Percentiles rank a stretch among this genome's conserved stretches.
These are phyloP conservation scores for Suhomyces maxii DNA, from an alignment of 1,139 yeast species.

Conservation along the genomic window DNA sequence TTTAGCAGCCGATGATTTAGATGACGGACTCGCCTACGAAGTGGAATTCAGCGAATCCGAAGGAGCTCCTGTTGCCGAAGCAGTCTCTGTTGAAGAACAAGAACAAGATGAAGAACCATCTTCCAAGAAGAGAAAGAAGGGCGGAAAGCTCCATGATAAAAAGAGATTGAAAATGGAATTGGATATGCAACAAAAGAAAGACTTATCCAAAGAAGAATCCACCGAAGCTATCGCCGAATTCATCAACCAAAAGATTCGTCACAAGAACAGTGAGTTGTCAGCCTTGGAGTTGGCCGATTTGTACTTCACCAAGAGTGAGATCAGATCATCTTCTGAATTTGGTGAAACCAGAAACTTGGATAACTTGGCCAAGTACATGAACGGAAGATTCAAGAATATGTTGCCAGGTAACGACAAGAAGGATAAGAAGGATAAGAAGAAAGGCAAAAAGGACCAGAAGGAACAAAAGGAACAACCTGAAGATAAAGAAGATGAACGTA, in stretches of 20 bases:
- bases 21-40: slow-evolving; percentile 64
- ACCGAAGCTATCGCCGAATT: slow-evolving; percentile 61
- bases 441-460: slow-evolving; percentile 21
- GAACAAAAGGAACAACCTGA: slow-evolving; percentile 14
- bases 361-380: slow-evolving; percentile 47
- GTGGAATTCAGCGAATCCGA: slow-evolving; percentile 31
- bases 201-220: slow-evolving; percentile 46
- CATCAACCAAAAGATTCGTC: slow-evolving; percentile 52
- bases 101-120: background rate
- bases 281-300: slow-evolving; percentile 63
- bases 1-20: slow-evolving; percentile 52
- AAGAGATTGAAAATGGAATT: slow-evolving; percentile 61
- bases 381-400: slow-evolving; percentile 44
- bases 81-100: background rate
- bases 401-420: slow-evolving; percentile 28
- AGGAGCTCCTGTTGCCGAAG: background rate
- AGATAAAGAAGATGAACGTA: slow-evolving; percentile 26
- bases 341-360: slow-evolving; percentile 46
- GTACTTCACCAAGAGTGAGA: slow-evolving; percentile 47
- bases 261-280: slow-evolving; percentile 56
- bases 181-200: slow-evolving; percentile 51
- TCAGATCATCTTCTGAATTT: slow-evolving; percentile 55
- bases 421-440: slow-evolving; percentile 27
- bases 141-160: slow-evolving; percentile 45
- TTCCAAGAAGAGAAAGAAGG: slow-evolving; percentile 31